Evolutionary conservation across 2,329 filamentous ascomycete genomes (phyloP).

Genomic region (Myrmaecium sp.): DNA sequence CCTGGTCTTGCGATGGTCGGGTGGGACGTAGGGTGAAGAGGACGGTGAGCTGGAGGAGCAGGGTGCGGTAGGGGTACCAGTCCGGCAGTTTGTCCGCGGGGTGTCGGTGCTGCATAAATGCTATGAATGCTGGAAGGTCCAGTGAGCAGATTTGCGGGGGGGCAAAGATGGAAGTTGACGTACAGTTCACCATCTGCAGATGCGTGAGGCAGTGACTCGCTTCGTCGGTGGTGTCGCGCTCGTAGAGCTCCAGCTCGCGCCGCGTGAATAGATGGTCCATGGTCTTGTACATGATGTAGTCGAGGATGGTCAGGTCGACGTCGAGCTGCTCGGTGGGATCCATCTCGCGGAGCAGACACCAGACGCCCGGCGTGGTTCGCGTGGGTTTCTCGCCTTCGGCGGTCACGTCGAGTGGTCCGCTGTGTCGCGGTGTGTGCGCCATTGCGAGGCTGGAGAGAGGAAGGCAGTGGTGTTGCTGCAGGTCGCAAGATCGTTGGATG

Average conservation of each 20-base stretch:
- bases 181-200: conserved; percentile 6
- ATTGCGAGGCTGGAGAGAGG: no score
- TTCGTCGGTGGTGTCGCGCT: conserved; percentile 11
- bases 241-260: conserved; percentile 1
- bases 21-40: conserved; percentile 27
- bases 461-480: no score
- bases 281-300: conserved; percentile 35
- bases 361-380: no score
- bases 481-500: no score
- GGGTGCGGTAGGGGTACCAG: conserved; percentile 30
- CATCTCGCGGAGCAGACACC: conserved; percentile 16
- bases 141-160: background rate
- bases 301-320: conserved; percentile 38
- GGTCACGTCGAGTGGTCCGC: no score
- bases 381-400: no score
- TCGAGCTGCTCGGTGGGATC: conserved; percentile 25
- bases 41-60: conserved; percentile 29
- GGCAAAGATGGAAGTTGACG: background rate
- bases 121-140: conserved; percentile 22
- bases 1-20: no score
- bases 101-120: conserved; percentile 25
- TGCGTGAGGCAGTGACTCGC: conserved; percentile 3
- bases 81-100: conserved; percentile 15
- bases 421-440: no score
- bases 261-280: conserved; percentile 24